Evolutionary conservation across 306 rosid genomes (phyloP), one percentile per base, ranked within the genome.

Genomic region (Quercus parvula): DNA sequence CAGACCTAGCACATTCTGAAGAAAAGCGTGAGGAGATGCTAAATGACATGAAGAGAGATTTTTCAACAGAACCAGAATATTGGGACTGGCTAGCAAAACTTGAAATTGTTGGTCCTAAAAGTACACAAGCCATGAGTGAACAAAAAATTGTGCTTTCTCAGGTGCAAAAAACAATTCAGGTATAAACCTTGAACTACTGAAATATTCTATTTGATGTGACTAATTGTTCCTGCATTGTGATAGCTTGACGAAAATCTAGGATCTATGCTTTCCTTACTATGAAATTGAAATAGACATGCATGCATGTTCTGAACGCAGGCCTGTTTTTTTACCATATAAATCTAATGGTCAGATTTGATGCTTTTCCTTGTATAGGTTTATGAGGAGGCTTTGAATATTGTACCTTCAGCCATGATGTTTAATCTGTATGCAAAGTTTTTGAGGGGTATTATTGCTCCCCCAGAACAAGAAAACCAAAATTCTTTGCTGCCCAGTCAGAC

Each of bases 41-140:
- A 78, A 81, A 81, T 52, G 96, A 82, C 75, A 83, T 93, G 89
- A 92, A 87, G 81, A 86, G 87, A 81, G 92, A 88, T 86, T 95
- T 92, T 84, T 86, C 84, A 11, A 84, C 84, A 17, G 83, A 83
- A 35, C 97, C 97, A 58, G 94, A 83, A 64, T 91, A 85, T 76
- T 95, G 99, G 99, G 92, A 92, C 70, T 95, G 99, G 97, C 91
- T 91, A 19, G 99, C 94, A 14, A 91, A 90, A 81, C 94, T 80
- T 77, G 88, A 87, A 76, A 86, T 44, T 73, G 72, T 44, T 78
- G 75, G 84, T 74, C 64, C 86, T 63, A 89, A 81, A 77, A 78
- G 62, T 72, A 62, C 66, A 52, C 82, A 63, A 17, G 90, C 61
- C 68, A 82, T 5, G 20, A 80, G 83, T 58, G 91, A 84, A 84